These are phyloP conservation scores for Reticulascus tulasneorum DNA, from an alignment of 2,329 filamentous ascomycete species.

Conservation along the genomic window DNA sequence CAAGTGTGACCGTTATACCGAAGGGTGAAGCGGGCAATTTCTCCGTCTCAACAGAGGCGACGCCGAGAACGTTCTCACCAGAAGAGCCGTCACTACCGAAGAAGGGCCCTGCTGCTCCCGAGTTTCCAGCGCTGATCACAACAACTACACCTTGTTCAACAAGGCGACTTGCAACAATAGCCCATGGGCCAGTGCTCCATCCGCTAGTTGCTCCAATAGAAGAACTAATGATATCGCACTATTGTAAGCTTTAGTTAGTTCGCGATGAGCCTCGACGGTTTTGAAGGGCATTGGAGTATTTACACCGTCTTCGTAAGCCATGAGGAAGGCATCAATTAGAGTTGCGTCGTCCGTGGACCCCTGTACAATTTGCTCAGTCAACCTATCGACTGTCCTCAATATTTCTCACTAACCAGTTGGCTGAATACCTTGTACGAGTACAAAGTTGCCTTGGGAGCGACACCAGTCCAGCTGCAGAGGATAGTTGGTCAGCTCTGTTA, in stretches of 20 bases:
- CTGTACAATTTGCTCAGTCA: too few species aligned
- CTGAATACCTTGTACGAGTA: constrained; percentile 23
- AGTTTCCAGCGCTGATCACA: constrained; percentile 48
- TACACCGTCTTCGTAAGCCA: constrained; percentile 28
- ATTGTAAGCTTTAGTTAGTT: background rate
- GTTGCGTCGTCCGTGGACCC: constrained; percentile 20
- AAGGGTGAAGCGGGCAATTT: constrained; percentile 4
- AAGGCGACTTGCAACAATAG: constrained; percentile 33
- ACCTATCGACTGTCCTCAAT: too few species aligned
- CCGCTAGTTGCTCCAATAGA: constrained; percentile 35
- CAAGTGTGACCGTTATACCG: background rate
- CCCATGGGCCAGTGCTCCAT: constrained; percentile 37
- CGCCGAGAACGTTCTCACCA: constrained; percentile 34
- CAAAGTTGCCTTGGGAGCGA: constrained; percentile 23
- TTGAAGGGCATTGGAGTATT: background rate
- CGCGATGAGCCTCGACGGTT: background rate
- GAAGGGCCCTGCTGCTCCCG: constrained; percentile 44
- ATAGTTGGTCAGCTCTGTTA: background rate
- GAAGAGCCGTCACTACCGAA: constrained; percentile 36
- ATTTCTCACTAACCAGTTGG: constrained; percentile 1
- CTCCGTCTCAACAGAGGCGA: constrained; percentile 29
- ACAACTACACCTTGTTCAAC: constrained; percentile 46
- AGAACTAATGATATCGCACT: constrained; percentile 35
- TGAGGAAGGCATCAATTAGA: constrained; percentile 29
- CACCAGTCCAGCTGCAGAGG: constrained; percentile 14